These are phyloP conservation scores for Acanthamoeba lenticulata DNA, from an alignment of 208 protist species.

Conservation along the genomic window DNA sequence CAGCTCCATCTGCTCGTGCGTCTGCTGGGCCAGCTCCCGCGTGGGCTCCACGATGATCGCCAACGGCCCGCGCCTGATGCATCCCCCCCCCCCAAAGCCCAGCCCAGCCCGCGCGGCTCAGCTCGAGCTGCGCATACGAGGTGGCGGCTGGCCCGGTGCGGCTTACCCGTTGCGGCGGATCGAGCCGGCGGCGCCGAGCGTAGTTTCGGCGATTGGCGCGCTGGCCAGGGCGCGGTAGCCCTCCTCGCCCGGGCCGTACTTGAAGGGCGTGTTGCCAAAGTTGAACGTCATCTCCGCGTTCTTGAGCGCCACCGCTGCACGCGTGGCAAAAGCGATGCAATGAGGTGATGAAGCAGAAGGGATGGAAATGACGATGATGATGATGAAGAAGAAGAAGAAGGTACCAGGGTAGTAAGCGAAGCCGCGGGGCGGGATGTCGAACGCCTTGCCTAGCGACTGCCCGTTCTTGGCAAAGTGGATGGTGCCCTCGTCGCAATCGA, in stretches of 20 bases:
- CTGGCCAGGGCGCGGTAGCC: conserved; percentile 32
- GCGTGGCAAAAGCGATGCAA: background rate
- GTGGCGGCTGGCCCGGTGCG: background rate
- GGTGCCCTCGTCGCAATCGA: conserved; percentile 69
- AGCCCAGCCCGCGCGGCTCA: background rate
- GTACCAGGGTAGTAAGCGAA: conserved; percentile 20
- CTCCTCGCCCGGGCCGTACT: conserved; percentile 64
- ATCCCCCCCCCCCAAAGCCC: background rate
- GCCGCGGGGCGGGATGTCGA: conserved; percentile 33
- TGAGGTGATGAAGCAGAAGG: background rate
- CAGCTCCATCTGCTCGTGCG: conserved; percentile 69
- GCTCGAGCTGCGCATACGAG: background rate
- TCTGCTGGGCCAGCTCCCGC: conserved; percentile 83
- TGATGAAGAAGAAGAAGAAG: background rate
- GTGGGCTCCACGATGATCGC: conserved; percentile 84
- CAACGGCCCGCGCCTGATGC: background rate
- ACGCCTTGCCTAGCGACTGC: conserved; percentile 72
- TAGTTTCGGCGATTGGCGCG: background rate
- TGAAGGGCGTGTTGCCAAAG: conserved; percentile 74
- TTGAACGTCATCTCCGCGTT: conserved; percentile 81
- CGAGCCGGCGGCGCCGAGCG: background rate
- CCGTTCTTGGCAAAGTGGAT: conserved; percentile 83
- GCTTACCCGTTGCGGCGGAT: background rate
- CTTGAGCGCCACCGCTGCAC: conserved; percentile 69
- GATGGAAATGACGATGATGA: background rate